Base-by-base conservation (phyloP, 257 asterid genomes). In the Haberlea rhodopensis region DNA sequence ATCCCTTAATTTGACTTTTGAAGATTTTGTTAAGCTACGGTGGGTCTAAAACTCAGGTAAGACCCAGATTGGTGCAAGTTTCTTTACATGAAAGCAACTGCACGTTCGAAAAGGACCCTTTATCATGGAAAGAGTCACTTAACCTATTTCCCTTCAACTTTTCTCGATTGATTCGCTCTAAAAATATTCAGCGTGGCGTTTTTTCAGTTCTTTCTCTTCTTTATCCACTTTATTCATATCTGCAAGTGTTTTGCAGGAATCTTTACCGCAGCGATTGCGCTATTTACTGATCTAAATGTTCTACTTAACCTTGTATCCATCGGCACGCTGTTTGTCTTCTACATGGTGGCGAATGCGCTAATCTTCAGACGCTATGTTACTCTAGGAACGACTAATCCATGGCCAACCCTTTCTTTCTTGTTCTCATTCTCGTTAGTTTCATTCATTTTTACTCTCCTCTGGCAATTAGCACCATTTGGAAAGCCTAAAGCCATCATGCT, bases 341-440 rank as follows among this genome's bases (percentile, higher is more conserved):
- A 79, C 86, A 79, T 90, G 90, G 99, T 94, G 9, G 96, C 95
- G 1, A 92, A 81, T 65, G 99, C 99, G 2, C 96, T 92, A 19
- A 89, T 92, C 56, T 92, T 79, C 80, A 71, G 90, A 60, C 99
- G 99, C 2, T 89, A 89, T 23, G 95, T 88, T 0, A 20, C 77
- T 0, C 51, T 66, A 0, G 95, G 89, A 5, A 69, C 81, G 2
- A 85, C 92, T 7, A 94, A 83, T 60, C 95, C 89, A 67, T 81
- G 90, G 96, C 92, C 96, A 0, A 88, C 96, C 0, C 59, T 83
- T 16, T 84, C 86, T 1, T 89, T 76, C 84, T 57, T 83, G 43
- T 57, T 81, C 32, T 69, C 86, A 76, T 83, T 85, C 68, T 82
- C 90, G 0, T 74, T 94, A 48, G 81, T 86, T 0, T 71, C 95